phyloP scores from a whole-genome alignment of 495 filamentous ascomycete species.

The Ascodesmis nigricans region DNA sequence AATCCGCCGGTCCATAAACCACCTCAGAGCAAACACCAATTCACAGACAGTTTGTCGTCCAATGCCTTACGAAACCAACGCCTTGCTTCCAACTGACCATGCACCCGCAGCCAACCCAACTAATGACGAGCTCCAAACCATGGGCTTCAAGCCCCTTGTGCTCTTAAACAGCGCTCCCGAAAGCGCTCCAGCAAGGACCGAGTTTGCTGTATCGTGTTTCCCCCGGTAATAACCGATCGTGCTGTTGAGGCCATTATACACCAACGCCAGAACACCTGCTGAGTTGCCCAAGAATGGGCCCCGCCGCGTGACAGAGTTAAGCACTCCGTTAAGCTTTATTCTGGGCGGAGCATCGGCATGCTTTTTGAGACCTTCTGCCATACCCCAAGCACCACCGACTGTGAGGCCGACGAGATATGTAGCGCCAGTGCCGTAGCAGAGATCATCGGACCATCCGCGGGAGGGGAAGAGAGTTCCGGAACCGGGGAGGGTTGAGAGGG shows the following conservation, averaged over 20 bases:
- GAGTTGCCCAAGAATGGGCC: conserved; percentile 95
- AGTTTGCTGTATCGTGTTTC: conserved; percentile 80
- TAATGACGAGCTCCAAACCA: conserved; percentile 78
- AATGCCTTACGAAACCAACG: conserved; percentile 12
- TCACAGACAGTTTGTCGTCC: no score
- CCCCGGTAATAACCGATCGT: conserved; percentile 63
- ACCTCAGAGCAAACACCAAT: no score
- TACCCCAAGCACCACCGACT: conserved; percentile 76
- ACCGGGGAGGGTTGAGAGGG: conserved; percentile 73
- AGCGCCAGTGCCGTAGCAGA: conserved; percentile 89
- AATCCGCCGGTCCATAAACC: no score
- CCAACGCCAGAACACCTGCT: conserved; percentile 81
- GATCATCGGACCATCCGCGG: conserved; percentile 89
- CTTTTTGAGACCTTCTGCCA: conserved; percentile 65
- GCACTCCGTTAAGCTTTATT: conserved; percentile 72
- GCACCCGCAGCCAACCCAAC: conserved; percentile 63
- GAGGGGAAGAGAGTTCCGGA: conserved; percentile 69
- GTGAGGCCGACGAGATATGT: conserved; percentile 73
- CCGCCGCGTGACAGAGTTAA: conserved; percentile 78
- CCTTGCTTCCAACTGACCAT: conserved; percentile 46
- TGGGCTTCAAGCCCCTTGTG: conserved; percentile 66
- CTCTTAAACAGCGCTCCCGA: conserved; percentile 93
- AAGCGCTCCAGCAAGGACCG: conserved; percentile 57
- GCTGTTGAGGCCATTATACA: conserved; percentile 90
- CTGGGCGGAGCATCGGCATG: conserved; percentile 58